Conservation (phyloP, 306 rosid genomes). For the Myrica gale region DNA sequence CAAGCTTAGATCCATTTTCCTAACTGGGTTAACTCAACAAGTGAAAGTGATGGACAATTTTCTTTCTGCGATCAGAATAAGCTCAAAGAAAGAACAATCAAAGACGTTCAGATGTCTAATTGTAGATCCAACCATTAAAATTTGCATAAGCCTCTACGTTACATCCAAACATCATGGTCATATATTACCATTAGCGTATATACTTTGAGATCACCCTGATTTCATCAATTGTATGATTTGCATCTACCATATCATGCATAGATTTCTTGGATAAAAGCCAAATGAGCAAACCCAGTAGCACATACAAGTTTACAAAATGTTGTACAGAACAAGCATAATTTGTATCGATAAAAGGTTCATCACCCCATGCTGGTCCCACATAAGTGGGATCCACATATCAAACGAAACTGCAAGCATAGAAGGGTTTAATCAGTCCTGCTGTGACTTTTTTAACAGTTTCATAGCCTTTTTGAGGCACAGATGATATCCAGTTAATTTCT, state of each 20-base stretch:
- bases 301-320: too few species aligned
- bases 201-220: too few species aligned
- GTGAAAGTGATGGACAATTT: not conserved
- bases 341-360: too few species aligned
- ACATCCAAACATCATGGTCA: not conserved
- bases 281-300: too few species aligned
- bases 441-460: not conserved
- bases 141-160: not conserved
- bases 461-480: not conserved
- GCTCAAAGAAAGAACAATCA: not conserved
- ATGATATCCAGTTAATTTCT: not conserved
- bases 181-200: not conserved
- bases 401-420: not conserved
- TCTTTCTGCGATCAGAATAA: not conserved
- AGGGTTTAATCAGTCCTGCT: not conserved
- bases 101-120: not conserved
- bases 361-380: not conserved
- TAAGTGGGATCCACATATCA: not conserved
- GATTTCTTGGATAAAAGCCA: too few species aligned
- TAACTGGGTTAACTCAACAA: not conserved
- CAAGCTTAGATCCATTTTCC: not conserved
- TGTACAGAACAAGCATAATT: too few species aligned
- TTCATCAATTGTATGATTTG: too few species aligned
- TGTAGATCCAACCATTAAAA: too few species aligned
- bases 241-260: too few species aligned